Evolutionary conservation across 768 basidiomycete species (phyloP).

Genomic region (Lactarius sanguifluus): DNA sequence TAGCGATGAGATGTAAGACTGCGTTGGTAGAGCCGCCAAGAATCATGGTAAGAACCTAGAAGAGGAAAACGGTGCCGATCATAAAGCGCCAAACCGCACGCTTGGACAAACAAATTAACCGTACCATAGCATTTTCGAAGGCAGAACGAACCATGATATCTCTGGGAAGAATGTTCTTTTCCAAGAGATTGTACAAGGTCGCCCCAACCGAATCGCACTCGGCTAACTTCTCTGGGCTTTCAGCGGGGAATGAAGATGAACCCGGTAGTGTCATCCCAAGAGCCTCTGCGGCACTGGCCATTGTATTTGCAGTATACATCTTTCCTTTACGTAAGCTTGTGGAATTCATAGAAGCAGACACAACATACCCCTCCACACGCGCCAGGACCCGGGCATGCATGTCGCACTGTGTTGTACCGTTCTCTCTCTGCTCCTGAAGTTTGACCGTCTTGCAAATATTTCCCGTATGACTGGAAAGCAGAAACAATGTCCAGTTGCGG

Average conservation of each 20-base stretch:
- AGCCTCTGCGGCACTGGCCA: constrained; percentile 94
- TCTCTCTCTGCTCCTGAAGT: constrained; percentile 79
- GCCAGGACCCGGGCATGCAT: constrained; percentile 96
- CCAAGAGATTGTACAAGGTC: constrained; percentile 83
- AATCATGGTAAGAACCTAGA: constrained; percentile 90
- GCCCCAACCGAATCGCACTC: constrained; percentile 82
- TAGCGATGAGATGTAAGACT: constrained; percentile 93
- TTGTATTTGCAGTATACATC: constrained; percentile 99
- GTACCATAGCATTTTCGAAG: constrained; percentile 97
- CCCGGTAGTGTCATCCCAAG: constrained; percentile 96
- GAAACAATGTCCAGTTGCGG: constrained; percentile 94
- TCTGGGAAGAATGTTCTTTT: constrained; percentile 87
- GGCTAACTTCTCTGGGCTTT: constrained; percentile 80
- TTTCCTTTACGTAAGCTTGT: constrained; percentile 36
- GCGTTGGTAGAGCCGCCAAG: constrained; percentile 98
- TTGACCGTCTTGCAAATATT: constrained; percentile 87
- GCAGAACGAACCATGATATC: constrained; percentile 97
- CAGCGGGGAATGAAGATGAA: constrained; percentile 95
- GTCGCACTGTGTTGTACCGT: constrained; percentile 83
- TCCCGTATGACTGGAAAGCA: constrained; percentile 96
- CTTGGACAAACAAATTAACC: constrained; percentile 26
- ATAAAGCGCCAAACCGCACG: constrained; percentile 5
- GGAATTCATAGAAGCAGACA: constrained; percentile 1
- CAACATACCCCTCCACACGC: constrained; percentile 88
- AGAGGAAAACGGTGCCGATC: background rate